Conservation (phyloP, 257 asterid genomes). For the Catharanthus roseus region DNA sequence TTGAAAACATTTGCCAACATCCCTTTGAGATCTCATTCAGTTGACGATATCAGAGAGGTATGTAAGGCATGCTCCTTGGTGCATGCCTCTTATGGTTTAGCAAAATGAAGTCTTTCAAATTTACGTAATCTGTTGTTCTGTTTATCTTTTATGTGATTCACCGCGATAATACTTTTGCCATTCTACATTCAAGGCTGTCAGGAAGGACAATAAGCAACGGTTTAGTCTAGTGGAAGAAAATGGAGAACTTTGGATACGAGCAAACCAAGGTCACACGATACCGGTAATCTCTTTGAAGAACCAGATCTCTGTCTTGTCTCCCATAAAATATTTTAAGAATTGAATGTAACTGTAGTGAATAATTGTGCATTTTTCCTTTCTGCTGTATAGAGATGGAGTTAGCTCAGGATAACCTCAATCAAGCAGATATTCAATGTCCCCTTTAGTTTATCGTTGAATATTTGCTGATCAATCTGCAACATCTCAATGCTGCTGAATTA, state of each 20-base stretch:
- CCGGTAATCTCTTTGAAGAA: slow-evolving; percentile 30
- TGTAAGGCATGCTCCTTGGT: slow-evolving; percentile 13
- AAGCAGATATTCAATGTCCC: background rate
- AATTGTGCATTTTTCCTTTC: background rate
- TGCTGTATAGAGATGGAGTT: background rate
- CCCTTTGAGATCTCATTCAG: slow-evolving; percentile 57
- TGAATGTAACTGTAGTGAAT: too few relatives aligned
- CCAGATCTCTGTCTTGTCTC: background rate
- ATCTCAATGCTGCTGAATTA: background rate
- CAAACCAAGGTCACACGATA: slow-evolving; percentile 89
- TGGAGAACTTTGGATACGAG: slow-evolving; percentile 83
- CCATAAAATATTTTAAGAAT: background rate
- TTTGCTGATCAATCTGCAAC: background rate
- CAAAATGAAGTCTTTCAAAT: background rate
- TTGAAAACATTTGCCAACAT: slow-evolving; percentile 69
- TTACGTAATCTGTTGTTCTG: background rate
- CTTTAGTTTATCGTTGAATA: background rate
- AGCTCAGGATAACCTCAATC: background rate
- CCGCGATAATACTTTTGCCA: background rate
- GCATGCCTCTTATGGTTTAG: background rate
- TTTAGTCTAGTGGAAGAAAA: slow-evolving; percentile 73
- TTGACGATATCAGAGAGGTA: slow-evolving; percentile 83
- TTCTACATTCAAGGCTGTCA: slow-evolving; percentile 50
- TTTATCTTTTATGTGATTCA: background rate
- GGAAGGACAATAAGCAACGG: slow-evolving; percentile 85